Percentiles rank a stretch among this genome's conserved stretches.
phyloP scores from a whole-genome alignment of 345 rosid genomes.

The Citrus sp. region DNA sequence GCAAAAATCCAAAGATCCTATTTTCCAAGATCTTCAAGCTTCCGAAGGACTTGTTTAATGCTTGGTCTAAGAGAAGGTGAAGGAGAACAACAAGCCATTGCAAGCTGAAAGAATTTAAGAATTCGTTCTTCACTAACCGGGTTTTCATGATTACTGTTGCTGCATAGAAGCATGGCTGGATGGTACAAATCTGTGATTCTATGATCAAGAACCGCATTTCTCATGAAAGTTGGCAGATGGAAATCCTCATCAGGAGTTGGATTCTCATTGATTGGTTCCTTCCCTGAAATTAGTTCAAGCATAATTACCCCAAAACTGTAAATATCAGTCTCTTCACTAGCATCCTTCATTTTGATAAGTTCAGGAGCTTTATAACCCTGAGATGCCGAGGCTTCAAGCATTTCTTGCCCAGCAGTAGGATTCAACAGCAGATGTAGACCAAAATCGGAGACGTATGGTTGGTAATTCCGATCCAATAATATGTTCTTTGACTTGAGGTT shows the following conservation, averaged over 20 bases:
- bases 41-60: conserved; percentile 56
- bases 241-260: conserved; percentile 63
- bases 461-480: conserved; percentile 46
- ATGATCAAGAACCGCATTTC: conserved; percentile 58
- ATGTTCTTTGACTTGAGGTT: conserved; percentile 83
- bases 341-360: conserved; percentile 81
- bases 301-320: conserved; percentile 76
- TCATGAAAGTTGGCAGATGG: conserved; percentile 59
- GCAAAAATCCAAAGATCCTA: conserved; percentile 13
- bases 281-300: conserved; percentile 80
- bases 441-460: conserved; percentile 63
- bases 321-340: conserved; percentile 58
- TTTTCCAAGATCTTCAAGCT: conserved; percentile 66
- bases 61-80: conserved; percentile 79
- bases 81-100: conserved; percentile 87
- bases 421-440: conserved; percentile 69
- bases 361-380: conserved; percentile 96
- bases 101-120: conserved; percentile 69
- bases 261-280: conserved; percentile 58
- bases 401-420: conserved; percentile 61
- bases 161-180: conserved; percentile 53
- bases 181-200: conserved; percentile 61
- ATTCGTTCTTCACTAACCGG: conserved; percentile 55
- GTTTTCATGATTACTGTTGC: conserved; percentile 23
- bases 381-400: conserved; percentile 72